Conservation (phyloP, 441 rosid genomes). For the Lepidium campestre region DNA sequence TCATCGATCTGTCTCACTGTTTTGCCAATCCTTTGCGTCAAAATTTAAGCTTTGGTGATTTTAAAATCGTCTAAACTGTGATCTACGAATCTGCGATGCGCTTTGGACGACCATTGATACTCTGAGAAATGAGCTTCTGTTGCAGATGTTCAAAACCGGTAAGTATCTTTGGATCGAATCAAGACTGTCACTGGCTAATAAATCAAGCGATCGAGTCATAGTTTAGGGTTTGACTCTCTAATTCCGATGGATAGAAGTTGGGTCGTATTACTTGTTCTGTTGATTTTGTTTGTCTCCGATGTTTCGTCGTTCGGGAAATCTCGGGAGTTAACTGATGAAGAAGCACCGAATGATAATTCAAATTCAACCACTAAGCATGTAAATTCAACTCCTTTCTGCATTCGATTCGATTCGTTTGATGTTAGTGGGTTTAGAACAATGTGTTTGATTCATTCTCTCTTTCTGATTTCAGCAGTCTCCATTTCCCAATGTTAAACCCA, state of each 20-base stretch:
- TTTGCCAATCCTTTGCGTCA: background rate
- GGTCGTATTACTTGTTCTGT: slow-evolving; percentile 29
- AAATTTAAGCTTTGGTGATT: slow-evolving; percentile 15
- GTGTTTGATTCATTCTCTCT: slow-evolving; percentile 2
- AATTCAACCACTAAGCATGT: slow-evolving; percentile 33
- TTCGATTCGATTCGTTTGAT: background rate
- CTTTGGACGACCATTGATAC: background rate
- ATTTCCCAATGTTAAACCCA: slow-evolving; percentile 21
- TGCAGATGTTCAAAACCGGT: background rate
- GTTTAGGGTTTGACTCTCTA: slow-evolving; percentile 1
- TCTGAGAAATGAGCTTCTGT: slow-evolving; percentile 25
- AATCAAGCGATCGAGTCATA: slow-evolving; percentile 15
- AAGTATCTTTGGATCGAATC: slow-evolving; percentile 9
- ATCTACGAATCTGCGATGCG: slow-evolving; percentile 17
- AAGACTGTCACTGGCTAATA: background rate
- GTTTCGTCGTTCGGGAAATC: slow-evolving; percentile 27
- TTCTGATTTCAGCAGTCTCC: slow-evolving; percentile 40
- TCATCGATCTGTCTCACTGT: background rate
- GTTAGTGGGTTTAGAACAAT: background rate
- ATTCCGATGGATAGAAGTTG: slow-evolving; percentile 43
- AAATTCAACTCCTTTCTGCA: slow-evolving; percentile 4
- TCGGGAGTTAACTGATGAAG: slow-evolving; percentile 34
- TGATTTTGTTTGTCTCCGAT: slow-evolving; percentile 37
- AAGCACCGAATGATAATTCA: slow-evolving; percentile 18
- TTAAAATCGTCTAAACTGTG: background rate